Evolutionary conservation across 805 yeast species (phyloP).

Genomic region (Zygoascus ofunaensis): DNA sequence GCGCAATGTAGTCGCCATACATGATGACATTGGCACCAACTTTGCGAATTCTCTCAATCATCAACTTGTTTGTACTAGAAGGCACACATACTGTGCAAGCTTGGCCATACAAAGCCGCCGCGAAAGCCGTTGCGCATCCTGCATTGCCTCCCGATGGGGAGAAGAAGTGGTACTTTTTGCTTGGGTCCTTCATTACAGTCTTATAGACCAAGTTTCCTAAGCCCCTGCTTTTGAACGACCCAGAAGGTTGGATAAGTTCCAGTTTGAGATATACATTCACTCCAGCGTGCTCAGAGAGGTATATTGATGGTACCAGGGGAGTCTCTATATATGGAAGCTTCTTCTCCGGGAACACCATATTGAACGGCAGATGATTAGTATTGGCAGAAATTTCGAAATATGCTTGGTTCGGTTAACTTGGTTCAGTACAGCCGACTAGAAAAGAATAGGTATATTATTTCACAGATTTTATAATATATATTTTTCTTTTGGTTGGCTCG

Average conservation of each 20-base stretch:
- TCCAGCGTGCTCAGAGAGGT: constrained; percentile 60
- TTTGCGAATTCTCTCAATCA: constrained; percentile 37
- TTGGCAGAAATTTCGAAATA: too few species aligned
- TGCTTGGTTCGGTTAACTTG: too few species aligned
- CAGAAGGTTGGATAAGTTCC: constrained; percentile 83
- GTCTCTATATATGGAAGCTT: constrained; percentile 41
- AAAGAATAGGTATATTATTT: too few species aligned
- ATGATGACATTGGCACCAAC: constrained; percentile 47
- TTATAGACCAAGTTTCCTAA: constrained; percentile 75
- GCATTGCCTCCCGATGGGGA: constrained; percentile 97
- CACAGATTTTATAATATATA: too few species aligned
- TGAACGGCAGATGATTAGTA: too few species aligned
- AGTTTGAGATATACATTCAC: constrained; percentile 69
- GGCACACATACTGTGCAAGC: constrained; percentile 56
- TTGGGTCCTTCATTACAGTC: constrained; percentile 28
- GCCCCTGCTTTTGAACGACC: constrained; percentile 88
- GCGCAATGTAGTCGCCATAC: constrained; percentile 74
- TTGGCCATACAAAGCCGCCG: constrained; percentile 60
- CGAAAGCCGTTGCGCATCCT: constrained; percentile 93
- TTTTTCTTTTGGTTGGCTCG: too few species aligned
- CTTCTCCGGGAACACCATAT: neutral
- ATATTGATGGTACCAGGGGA: constrained; percentile 65
- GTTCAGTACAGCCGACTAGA: too few species aligned
- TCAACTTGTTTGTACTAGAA: constrained; percentile 35
- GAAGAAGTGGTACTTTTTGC: constrained; percentile 38